Evolutionary conservation across 2,329 filamentous ascomycete genomes (phyloP), one percentile per base, ranked within the genome.

Genomic region (Penicillium sp.): DNA sequence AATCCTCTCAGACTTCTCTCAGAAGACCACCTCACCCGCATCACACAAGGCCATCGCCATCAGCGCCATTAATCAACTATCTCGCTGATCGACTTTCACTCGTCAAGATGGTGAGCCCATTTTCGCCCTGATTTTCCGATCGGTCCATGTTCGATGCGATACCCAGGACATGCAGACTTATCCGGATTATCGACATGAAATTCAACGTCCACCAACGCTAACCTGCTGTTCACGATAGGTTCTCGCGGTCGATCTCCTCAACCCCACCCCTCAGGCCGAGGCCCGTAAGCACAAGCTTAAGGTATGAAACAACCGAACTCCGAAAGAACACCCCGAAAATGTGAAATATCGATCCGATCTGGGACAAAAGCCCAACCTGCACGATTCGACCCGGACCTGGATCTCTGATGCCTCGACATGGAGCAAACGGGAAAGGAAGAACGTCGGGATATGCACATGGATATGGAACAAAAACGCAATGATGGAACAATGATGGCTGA

Each of bases 251-350:
- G 94, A 99, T 86, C 92, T 99, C 76, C 89, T 99, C 82, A 97
- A 99, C 91, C 94, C 94, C 77, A 90, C 89, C 78, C 89, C 93
- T 81, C 90, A 91, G 81, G 87, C 93, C 80, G 94, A 99, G 89
- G 91, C 91, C 76, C 91, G 91, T 84, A 97, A 97, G 90, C 94
- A 99, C 90, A 99, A 99, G 91, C 91, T 99, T 80, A 99, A 99
- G 91, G 91, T 96, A 91, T 69, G 81, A 71, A 62, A 55, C 46
- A 50, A 50, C 49, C 52, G 48, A 48, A 45, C 26, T 43, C 43
- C 55, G 47, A 55, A 35, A 19, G 26, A 44, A 48, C 36, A 7
- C 34, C 52, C 48, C 18, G 53, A 47, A 60, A 44, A 55, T 49
- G 45, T 36, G 39, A 47, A 53, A 45, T 36, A 34, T 51, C 56